These are phyloP conservation scores for Tagetes erecta DNA, from an alignment of 129 eudicot genomes.

Conservation along the genomic window DNA sequence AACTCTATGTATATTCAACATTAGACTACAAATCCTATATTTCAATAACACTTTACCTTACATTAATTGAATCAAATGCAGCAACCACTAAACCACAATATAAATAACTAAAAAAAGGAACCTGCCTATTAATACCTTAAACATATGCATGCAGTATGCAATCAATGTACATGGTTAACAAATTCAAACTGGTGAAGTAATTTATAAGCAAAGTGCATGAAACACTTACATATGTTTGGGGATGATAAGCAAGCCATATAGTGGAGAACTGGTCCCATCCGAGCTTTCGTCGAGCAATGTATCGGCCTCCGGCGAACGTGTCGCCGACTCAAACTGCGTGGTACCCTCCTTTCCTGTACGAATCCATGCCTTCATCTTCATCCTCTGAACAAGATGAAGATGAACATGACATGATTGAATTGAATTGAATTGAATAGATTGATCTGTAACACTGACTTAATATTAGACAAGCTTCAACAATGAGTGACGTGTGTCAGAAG, in stretches of 20 bases:
- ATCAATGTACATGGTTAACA: neutral
- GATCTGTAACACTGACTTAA: slow-evolving; percentile 9
- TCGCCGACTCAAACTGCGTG: slow-evolving; percentile 93
- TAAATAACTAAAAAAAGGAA: too few species aligned
- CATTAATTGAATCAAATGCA: neutral
- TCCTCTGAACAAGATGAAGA: slow-evolving; percentile 86
- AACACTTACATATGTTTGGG: slow-evolving; percentile 58
- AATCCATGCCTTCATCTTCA: slow-evolving; percentile 75
- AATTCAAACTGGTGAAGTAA: neutral
- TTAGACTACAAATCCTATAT: neutral
- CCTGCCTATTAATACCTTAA: too few species aligned
- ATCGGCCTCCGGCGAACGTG: slow-evolving; percentile 74
- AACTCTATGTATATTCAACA: neutral
- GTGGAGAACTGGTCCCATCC: slow-evolving; percentile 99
- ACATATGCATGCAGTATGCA: neutral
- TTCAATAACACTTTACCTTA: neutral
- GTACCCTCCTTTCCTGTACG: slow-evolving; percentile 91
- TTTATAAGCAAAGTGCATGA: neutral
- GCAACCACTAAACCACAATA: neutral
- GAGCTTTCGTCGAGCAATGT: slow-evolving; percentile 86
- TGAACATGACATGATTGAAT: slow-evolving; percentile 63
- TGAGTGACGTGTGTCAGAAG: too few species aligned
- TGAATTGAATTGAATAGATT: slow-evolving; percentile 15
- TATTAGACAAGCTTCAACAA: too few species aligned
- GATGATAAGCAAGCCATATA: slow-evolving; percentile 96